Base-by-base conservation (phyloP, 495 filamentous ascomycete genomes). In the Neurospora sp. region DNA sequence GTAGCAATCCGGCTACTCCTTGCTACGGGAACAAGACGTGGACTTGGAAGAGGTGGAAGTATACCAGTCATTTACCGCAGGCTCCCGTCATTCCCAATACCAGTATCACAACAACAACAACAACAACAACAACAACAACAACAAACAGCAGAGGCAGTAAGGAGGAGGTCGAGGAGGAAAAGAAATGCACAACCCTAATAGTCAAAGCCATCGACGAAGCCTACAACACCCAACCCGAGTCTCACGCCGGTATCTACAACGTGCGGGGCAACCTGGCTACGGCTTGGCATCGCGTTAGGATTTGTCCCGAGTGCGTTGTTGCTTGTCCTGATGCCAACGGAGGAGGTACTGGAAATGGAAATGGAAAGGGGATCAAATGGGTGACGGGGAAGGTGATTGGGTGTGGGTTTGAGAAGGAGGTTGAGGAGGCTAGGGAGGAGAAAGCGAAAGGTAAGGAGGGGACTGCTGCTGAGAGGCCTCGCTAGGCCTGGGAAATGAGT, bases 181-280 rank as follows among this genome's bases (percentile, higher is more conserved):
- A 40, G 14, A 18, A 69, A 4, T 81, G 80, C 78, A 78, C 84
- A 22, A 83, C 81, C 22, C 72, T 88, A 9, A 79, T 87, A 10
- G 86, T 89, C 76, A 89, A 89, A 78, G 87, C 87, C 31, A 84
- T 83, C 22, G 87, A 89, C 76, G 86, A 88, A 71, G 82, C 85
- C 42, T 87, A 88, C 73, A 88, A 89, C 72, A 82, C 85, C 3
- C 87, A 89, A 75, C 86, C 87, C 47, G 84, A 87, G 74, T 82
- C 74, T 53, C 84, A 87, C 71, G 79, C 78, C 71, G 79, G 80
- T 40, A 86, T 86, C 37, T 89, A 85, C 73, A 89, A 89, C 69
- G 80, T 85, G 27, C 78, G 87, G 9, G 87, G 87, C 0, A 88
- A 89, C 72, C 77, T 88, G 40, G 86, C 86, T 3, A 84, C 82